Base-by-base conservation (phyloP, 2,329 filamentous ascomycete genomes). In the Plectosphaerella plurivora region DNA sequence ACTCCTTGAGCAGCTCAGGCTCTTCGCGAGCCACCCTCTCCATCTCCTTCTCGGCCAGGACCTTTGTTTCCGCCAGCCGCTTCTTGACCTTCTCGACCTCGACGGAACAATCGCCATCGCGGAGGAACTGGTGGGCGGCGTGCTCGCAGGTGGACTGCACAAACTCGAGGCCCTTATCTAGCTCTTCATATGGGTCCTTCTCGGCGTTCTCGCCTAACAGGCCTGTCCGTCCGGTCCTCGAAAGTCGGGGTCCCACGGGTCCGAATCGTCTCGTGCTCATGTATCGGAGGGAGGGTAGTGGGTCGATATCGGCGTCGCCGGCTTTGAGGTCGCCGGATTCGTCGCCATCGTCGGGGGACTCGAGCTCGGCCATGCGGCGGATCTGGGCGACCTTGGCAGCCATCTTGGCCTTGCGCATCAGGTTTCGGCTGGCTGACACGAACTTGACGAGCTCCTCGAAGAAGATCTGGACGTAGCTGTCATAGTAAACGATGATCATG, bases 401-500 rank as follows among this genome's bases (percentile, higher is more conserved):
- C 87, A 91, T 90, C 71, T 90, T 94, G 50, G 87, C 90, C 69
- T 93, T 95, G 47, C 92, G 86, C 67, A 97, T 86, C 58, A 89
- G 77, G 68, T 96, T 96, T 53, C 92, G 79, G 48, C 88, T 89
- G 1, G 83, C 82, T 5, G 89, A 90, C 36, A 97, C 85, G 52
- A 88, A 87, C 56, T 90, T 86, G 52, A 96, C 91, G 48, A 96
- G 73, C 51, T 87, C 79, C 61, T 96, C 91, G 58, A 97, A 91
- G 39, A 87, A 84, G 49, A 83, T 83, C 65, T 97, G 91, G 4
- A 95, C 86, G 56, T 90, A 86, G 59, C 88, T 89, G 65, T 97
- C 92, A 65, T 97, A 97, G 69, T 91, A 92, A n/a, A 97, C 88
- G 41, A 94, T 86, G 46, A 93, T 86, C 77, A 90, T 88, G 53